Conservation (phyloP, 1,284 basidiomycete species). For the Ganoderma multipileum region DNA sequence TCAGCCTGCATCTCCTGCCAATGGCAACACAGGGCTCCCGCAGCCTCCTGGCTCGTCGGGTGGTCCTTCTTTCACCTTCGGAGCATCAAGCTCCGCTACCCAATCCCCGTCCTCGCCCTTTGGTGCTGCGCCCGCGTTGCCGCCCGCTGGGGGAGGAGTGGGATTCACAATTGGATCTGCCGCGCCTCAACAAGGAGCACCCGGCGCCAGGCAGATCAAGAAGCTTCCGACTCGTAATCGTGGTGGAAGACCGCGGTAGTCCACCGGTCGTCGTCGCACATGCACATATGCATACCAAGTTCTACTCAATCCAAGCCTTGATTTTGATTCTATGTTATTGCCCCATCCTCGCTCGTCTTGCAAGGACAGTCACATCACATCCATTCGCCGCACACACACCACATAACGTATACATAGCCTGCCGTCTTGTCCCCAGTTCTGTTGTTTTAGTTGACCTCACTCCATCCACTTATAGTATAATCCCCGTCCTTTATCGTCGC, state of each 20-base stretch:
- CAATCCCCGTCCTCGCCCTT: slow-evolving; percentile 37
- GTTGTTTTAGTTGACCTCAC: slow-evolving; percentile 16
- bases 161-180: slow-evolving; percentile 44
- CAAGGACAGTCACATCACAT: slow-evolving; percentile 29
- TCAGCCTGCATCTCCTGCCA: slow-evolving; percentile 45
- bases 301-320: slow-evolving; percentile 4
- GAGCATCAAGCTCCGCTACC: slow-evolving; percentile 30
- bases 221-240: slow-evolving; percentile 41
- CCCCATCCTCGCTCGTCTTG: slow-evolving; percentile 7
- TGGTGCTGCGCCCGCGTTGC: slow-evolving; percentile 33
- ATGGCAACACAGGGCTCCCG: slow-evolving; percentile 38
- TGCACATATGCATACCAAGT: slow-evolving; percentile 7
- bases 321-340: slow-evolving; percentile 18
- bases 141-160: slow-evolving; percentile 30
- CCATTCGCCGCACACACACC: slow-evolving; percentile 9
- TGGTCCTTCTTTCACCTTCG: slow-evolving; percentile 38
- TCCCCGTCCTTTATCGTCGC: slow-evolving; percentile 16
- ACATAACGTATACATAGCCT: slow-evolving; percentile 26
- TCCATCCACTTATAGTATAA: slow-evolving; percentile 4
- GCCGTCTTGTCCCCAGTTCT: slow-evolving; percentile 12
- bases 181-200: slow-evolving; percentile 29
- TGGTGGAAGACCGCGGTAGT: slow-evolving; percentile 35
- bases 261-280: slow-evolving; percentile 5
- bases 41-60: slow-evolving; percentile 34
- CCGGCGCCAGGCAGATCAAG: slow-evolving; percentile 37